Percentiles rank a stretch among this genome's conserved stretches.
phyloP scores from a whole-genome alignment of 2,329 filamentous ascomycete genomes.

The Calonectria ilicicola region DNA sequence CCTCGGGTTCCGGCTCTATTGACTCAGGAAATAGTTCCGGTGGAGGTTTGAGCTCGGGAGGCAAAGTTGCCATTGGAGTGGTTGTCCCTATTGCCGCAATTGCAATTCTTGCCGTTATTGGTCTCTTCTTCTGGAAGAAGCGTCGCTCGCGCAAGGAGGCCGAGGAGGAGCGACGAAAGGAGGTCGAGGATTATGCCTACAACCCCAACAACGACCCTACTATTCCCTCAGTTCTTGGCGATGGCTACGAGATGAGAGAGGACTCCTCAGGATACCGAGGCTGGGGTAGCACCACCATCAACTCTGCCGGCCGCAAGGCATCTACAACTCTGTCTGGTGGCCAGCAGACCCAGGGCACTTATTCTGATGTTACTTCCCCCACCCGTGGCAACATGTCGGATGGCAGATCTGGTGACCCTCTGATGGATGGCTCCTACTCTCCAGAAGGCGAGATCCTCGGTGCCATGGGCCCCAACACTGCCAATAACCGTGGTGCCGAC shows the following conservation, averaged over 20 bases:
- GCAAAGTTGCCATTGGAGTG: constrained; percentile 91
- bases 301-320: constrained; percentile 81
- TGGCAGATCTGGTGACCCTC: constrained; percentile 73
- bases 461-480: constrained; percentile 80
- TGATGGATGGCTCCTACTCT: constrained; percentile 65
- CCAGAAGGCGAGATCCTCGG: constrained; percentile 87
- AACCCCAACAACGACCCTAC: constrained; percentile 97
- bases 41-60: constrained; percentile 68
- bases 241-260: constrained; percentile 81
- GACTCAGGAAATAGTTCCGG: constrained; percentile 41
- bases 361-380: constrained; percentile 81
- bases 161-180: constrained; percentile 91
- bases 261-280: constrained; percentile 88
- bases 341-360: constrained; percentile 66
- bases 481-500: constrained; percentile 73
- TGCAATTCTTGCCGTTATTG: constrained; percentile 80
- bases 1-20: constrained; percentile 45
- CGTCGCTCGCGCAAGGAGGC: constrained; percentile 87
- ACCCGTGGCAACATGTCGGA: constrained; percentile 73
- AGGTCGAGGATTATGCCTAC: constrained; percentile 97
- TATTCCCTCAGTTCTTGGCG: constrained; percentile 65
- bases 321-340: constrained; percentile 91
- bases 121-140: constrained; percentile 88
- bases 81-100: constrained; percentile 93
- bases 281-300: constrained; percentile 85